Conservation (phyloP, 2,329 filamentous ascomycete genomes). For the Boeremia lycopersici region DNA sequence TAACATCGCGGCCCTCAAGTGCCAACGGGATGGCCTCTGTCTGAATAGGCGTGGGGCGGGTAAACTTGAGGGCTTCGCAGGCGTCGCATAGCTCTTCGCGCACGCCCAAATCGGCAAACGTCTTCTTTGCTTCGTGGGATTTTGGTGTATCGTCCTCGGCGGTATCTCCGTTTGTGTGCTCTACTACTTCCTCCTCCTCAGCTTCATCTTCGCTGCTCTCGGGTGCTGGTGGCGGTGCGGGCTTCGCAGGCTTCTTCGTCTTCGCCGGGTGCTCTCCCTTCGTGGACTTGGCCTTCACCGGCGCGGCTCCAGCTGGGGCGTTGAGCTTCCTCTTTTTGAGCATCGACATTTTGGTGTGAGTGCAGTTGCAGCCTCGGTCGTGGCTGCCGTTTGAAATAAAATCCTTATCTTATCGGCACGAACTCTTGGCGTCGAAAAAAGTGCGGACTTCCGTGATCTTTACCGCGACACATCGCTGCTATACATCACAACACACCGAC, state of each 20-base stretch:
- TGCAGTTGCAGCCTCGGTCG: slow-evolving; percentile 5
- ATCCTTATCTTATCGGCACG: slow-evolving; percentile 18
- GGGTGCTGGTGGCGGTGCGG: slow-evolving; percentile 26
- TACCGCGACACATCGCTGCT: slow-evolving; percentile 2
- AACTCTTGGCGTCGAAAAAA: slow-evolving; percentile 26
- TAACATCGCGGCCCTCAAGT: slow-evolving; percentile 81
- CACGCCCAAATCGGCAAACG: slow-evolving; percentile 76
- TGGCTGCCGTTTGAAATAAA: slow-evolving; percentile 9
- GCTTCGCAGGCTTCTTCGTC: slow-evolving; percentile 23
- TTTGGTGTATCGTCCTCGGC: background rate
- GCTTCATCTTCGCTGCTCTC: slow-evolving; percentile 36
- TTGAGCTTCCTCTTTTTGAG: slow-evolving; percentile 53
- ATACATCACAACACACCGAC: slow-evolving; percentile 5
- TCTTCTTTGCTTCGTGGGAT: slow-evolving; percentile 57
- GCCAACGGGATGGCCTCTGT: slow-evolving; percentile 81
- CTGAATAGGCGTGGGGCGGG: slow-evolving; percentile 86
- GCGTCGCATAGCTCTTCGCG: slow-evolving; percentile 89
- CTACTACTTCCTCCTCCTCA: slow-evolving; percentile 16
- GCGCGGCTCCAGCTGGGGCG: slow-evolving; percentile 11
- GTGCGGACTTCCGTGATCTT: slow-evolving; percentile 6
- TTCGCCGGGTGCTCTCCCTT: slow-evolving; percentile 13
- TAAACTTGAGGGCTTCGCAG: slow-evolving; percentile 82
- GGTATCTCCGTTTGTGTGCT: slow-evolving; percentile 2
- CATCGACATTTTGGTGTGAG: slow-evolving; percentile 42
- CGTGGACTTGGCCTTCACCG: slow-evolving; percentile 7